Evolutionary conservation across 192 early-diverging fungal genomes (phyloP).

Genomic region (Physocladia obscura): DNA sequence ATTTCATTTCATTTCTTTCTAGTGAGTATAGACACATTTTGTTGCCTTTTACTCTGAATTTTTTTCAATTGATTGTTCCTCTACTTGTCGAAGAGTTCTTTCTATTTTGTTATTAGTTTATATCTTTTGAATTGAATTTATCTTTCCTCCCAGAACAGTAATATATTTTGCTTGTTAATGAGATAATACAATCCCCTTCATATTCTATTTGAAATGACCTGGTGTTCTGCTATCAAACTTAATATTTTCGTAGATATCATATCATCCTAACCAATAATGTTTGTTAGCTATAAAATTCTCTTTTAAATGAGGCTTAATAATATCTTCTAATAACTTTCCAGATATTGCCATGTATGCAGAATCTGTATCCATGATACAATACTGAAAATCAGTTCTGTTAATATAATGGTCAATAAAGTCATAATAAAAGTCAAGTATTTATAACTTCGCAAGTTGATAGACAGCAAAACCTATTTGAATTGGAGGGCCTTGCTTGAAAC

Average conservation of each 20-base stretch:
- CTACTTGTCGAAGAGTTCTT: too few relatives aligned
- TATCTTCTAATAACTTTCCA: slow-evolving; percentile 1
- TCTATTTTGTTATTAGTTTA: neutral
- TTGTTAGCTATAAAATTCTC: neutral
- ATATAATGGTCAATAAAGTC: slow-evolving; percentile 17
- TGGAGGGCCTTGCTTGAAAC: neutral
- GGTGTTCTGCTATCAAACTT: slow-evolving; percentile 16
- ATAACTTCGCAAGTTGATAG: slow-evolving; percentile 9
- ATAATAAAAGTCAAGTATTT: slow-evolving; percentile 11
- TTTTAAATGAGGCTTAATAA: slow-evolving; percentile 7
- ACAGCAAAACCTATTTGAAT: slow-evolving; percentile 17
- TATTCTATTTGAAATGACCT: slow-evolving; percentile 4
- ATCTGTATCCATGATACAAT: slow-evolving; percentile 6
- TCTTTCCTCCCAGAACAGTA: slow-evolving; percentile 13
- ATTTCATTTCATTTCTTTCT: slow-evolving; percentile 1
- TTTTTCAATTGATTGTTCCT: too few relatives aligned
- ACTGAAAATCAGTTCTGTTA: neutral
- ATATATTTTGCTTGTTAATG: slow-evolving; percentile 8
- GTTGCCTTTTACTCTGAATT: too few relatives aligned
- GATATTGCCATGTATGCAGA: slow-evolving; percentile 3
- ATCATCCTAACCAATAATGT: slow-evolving; percentile 2
- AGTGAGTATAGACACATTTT: too few relatives aligned
- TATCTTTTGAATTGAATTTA: slow-evolving; percentile 1
- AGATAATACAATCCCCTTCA: slow-evolving; percentile 5
- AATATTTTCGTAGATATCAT: neutral